Percentiles rank a stretch among this genome's conserved stretches.
Evolutionary conservation across 306 rosid species (phyloP).

Genomic region (Fragaria ananassa): DNA sequence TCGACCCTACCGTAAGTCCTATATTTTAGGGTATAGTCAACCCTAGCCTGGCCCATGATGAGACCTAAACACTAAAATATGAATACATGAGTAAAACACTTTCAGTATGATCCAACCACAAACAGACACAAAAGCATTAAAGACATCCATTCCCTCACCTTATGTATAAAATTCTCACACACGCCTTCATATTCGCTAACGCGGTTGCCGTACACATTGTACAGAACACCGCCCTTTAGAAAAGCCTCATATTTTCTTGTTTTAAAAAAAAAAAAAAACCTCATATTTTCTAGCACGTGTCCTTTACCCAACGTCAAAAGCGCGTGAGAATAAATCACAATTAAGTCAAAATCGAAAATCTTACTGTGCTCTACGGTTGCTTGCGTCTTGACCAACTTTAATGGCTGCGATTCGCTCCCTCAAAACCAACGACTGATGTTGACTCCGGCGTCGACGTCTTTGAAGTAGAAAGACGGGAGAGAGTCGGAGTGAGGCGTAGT

Average conservation of each 20-base stretch:
- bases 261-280: neutral
- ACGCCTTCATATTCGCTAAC: too few species aligned
- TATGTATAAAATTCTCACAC: neutral
- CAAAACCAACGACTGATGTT: neutral
- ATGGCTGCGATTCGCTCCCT: slow-evolving; percentile 21
- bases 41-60: too few species aligned
- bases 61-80: too few species aligned
- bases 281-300: neutral
- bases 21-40: too few species aligned
- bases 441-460: neutral
- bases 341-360: neutral
- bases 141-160: neutral
- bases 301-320: neutral
- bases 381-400: neutral
- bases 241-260: neutral
- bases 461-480: slow-evolving; percentile 5
- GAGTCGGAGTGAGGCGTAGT: slow-evolving; percentile 6
- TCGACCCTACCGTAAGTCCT: too few species aligned
- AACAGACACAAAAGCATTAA: slow-evolving; percentile 8
- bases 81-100: neutral
- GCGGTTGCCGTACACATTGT: neutral
- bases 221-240: neutral
- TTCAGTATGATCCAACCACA: neutral
- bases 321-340: neutral
- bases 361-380: neutral